Evolutionary conservation across 768 basidiomycete species (phyloP), one percentile per base, ranked within the genome.

Genomic region (Russula foetens): DNA sequence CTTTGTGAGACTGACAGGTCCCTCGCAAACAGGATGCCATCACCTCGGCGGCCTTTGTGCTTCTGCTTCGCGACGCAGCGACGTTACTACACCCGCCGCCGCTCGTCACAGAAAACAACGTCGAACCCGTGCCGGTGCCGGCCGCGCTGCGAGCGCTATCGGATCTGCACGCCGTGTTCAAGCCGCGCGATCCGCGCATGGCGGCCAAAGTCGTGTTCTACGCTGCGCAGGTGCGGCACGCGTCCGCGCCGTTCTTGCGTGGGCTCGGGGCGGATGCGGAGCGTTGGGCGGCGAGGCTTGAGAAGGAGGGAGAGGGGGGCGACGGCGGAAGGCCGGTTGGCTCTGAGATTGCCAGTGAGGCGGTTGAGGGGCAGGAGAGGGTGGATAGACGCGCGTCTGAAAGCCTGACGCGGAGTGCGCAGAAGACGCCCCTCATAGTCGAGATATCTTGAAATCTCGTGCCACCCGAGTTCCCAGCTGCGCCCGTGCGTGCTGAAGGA

Each of bases 141-240:
- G 35, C 6, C 14, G 35, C 76, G 15, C 67, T 84, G 9, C 76
- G 78, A 29, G 80, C 78, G 8, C 70, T 88, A 19, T 85, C 84
- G 2, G 86, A 88, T 72, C 57, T 86, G 15, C 65, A 69, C 39
- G 65, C 65, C 9, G 67, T 86, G 31, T 84, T 81, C 69, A 55
- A 55, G 17, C 60, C 8, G 51, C 12, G 33, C 31, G 26, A 49
- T 8, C 23, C 61, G 14, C 80, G 80, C 65, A 70, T 81, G 51
- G 69, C 75, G 9, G 82, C 82, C 65, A 92, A 90, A 72, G 65
- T 90, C 26, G 70, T 76, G 15, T 92, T 86, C 72, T 92, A 91
- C 63, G 82, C 82, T 5, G 86, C 84, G 7, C 81, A 85, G 65
- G 69, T 84, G 5, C 28, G 21, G 26, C 58, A 47, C 15, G 51